Evolutionary conservation across 1,284 basidiomycete genomes (phyloP).

Genomic region (Schizopora paradoxa): DNA sequence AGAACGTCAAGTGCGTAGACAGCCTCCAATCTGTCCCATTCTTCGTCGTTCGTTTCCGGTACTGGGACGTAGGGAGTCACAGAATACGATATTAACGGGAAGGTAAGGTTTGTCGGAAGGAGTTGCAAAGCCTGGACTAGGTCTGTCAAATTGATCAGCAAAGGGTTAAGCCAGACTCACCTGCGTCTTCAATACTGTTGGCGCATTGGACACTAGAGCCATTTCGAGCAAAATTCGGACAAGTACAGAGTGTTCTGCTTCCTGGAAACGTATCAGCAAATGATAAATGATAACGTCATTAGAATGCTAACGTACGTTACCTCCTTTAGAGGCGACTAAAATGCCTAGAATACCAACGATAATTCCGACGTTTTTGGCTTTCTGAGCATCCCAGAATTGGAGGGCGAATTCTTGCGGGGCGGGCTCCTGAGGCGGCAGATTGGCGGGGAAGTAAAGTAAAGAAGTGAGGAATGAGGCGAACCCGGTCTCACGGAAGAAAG

Average conservation of each 20-base stretch:
- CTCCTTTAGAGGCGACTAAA: conserved; percentile 68
- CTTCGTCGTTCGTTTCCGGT: conserved; percentile 79
- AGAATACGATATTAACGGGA: conserved; percentile 56
- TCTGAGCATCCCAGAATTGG: conserved; percentile 95
- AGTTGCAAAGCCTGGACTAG: conserved; percentile 54
- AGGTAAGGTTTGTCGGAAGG: conserved; percentile 55
- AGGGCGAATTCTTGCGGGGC: conserved; percentile 91
- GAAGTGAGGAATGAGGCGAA: conserved; percentile 73
- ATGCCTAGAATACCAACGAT: conserved; percentile 78
- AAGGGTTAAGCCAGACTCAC: conserved; percentile 31
- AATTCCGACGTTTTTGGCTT: conserved; percentile 71
- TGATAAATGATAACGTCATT: neutral
- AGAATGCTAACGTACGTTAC: conserved; percentile 47
- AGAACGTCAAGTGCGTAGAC: conserved; percentile 72
- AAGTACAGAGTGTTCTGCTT: conserved; percentile 58
- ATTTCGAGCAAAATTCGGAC: conserved; percentile 85
- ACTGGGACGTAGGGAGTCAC: conserved; percentile 78
- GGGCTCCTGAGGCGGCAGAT: conserved; percentile 51
- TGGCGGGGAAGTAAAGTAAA: conserved; percentile 82
- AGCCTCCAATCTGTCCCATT: conserved; percentile 77
- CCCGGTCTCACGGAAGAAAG: conserved; percentile 93
- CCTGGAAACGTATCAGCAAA: conserved; percentile 29
- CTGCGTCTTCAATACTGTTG: conserved; percentile 81
- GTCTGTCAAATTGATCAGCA: neutral
- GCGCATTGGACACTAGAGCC: conserved; percentile 88